Evolutionary conservation across 257 asterid species (phyloP).

Genomic region (Solanum pimpinellifolium): DNA sequence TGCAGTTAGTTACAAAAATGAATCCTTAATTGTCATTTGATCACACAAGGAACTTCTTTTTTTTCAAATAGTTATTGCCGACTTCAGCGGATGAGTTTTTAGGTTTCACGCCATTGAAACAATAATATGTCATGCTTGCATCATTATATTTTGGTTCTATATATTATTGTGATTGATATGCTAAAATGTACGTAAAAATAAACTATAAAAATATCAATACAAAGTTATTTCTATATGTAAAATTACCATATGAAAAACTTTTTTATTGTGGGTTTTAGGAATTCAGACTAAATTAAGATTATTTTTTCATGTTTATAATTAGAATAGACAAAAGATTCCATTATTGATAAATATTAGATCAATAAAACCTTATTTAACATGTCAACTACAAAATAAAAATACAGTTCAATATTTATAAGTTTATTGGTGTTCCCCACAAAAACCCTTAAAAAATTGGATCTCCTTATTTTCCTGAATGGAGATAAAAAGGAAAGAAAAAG

Average conservation of each 20-base stretch:
- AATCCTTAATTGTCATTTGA: background rate
- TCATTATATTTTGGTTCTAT: background rate
- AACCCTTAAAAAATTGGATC: background rate
- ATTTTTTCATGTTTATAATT: background rate
- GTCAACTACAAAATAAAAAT: background rate
- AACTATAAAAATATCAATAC: background rate
- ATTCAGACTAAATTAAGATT: background rate
- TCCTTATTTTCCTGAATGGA: background rate
- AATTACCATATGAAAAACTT: background rate
- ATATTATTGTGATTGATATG: background rate
- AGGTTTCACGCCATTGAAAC: background rate
- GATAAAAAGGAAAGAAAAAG: background rate
- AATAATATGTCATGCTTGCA: background rate
- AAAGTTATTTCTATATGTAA: background rate
- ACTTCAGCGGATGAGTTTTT: background rate
- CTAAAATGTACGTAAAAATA: background rate
- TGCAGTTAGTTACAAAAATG: background rate
- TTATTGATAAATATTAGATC: background rate
- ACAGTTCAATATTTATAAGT: background rate
- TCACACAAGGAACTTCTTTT: background rate
- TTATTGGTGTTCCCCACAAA: background rate
- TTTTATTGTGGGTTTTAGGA: background rate
- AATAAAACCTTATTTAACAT: background rate
- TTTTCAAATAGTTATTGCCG: background rate
- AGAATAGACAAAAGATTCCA: background rate